Evolutionary conservation across 2,329 filamentous ascomycete genomes (phyloP), one percentile per base, ranked within the genome.

Genomic region (Allantophomopsis cytisporea): DNA sequence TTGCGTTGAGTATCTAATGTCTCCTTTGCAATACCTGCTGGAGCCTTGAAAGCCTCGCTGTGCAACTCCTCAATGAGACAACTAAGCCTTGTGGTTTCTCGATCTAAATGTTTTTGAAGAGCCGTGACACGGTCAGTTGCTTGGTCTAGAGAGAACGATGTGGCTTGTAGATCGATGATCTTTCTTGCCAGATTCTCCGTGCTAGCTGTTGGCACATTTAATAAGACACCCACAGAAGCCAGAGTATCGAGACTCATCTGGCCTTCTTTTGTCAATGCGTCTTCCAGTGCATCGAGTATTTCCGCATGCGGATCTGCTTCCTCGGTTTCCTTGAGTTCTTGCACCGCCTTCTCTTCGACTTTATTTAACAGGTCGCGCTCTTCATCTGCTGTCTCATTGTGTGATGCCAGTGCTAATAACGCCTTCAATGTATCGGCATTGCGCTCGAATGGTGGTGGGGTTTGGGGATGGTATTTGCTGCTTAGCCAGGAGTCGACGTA

Each of bases 401-500:
- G 66, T 10, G 77, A 67, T 15, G 83, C 83, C 7, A 94, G 68
- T 18, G 80, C 73, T 7, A 93, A 69, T 4, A 94, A 68, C 1
- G 71, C 76, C 46, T 76, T 79, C 37, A 94, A 67, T 0, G 88
- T 95, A 35, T 89, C 83, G 21, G 80, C 70, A 54, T 91, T 95
- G 51, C 86, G 80, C 62, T 96, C 89, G 57, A 94, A 94, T 1
- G 68, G 55, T 0, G 86, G 87, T 0, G 80, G 63, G 0, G 69
- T 56, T 35, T 71, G 73, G 21, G 73, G 71, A 35, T 69, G 68
- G 49, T 83, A 83, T 53, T 83, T 83, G 43, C 73, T 69, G 35
- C 69, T 66, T 10, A 95, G 74, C 88, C 89, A 96, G 50, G 68
- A 66, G 60, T 93, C 86, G 49, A 95, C 73, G 48, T 83, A 86